Evolutionary conservation across 257 asterid genomes (phyloP).

Genomic region (Solanum etuberosum): DNA sequence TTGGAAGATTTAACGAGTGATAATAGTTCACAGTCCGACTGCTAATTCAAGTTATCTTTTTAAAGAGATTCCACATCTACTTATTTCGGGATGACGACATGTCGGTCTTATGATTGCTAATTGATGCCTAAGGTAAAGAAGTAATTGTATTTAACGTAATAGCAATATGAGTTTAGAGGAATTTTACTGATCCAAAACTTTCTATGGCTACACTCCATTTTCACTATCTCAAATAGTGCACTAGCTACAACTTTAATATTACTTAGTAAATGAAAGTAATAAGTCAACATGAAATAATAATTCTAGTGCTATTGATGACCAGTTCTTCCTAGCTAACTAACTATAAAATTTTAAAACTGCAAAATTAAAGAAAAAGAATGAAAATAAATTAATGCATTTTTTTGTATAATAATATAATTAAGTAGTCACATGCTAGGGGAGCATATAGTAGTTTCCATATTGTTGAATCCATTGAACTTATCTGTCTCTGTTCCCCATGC

Average conservation of each 20-base stretch:
- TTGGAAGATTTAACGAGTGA: too few species aligned
- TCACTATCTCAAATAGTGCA: too few species aligned
- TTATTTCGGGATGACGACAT: too few species aligned
- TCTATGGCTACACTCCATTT: too few species aligned
- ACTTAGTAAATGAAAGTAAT: neutral
- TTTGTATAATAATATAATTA: neutral
- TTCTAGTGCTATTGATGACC: neutral
- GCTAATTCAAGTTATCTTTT: too few species aligned
- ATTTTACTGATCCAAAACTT: too few species aligned
- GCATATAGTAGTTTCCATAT: slow-evolving; percentile 15
- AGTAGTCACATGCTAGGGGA: slow-evolving; percentile 23
- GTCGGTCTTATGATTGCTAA: too few species aligned
- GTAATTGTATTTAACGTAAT: too few species aligned
- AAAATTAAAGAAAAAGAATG: neutral
- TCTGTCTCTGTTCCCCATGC: slow-evolving; percentile 3
- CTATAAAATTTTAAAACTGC: neutral
- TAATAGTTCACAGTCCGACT: too few species aligned
- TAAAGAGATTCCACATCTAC: too few species aligned
- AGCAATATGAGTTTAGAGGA: neutral
- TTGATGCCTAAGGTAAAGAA: neutral
- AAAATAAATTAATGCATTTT: slow-evolving; percentile 4
- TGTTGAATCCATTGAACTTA: slow-evolving; percentile 13
- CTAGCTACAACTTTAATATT: neutral
- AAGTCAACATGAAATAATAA: neutral
- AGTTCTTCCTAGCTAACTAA: neutral